Base-by-base conservation (phyloP, 2,329 filamentous ascomycete genomes). In the Alternaria hordeiaustralica region DNA sequence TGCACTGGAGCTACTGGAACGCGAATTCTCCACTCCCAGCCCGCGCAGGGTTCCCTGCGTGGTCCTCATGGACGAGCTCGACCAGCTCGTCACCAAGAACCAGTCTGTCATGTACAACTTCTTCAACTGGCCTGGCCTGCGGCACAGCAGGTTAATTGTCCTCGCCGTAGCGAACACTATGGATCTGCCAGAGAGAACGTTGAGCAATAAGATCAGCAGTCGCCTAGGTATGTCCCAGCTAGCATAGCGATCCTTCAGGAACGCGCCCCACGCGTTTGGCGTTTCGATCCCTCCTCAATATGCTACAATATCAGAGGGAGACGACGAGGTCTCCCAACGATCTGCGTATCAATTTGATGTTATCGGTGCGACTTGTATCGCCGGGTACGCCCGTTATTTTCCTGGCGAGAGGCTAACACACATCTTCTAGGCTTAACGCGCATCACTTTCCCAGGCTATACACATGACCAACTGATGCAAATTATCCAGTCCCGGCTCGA, bases 31-130 rank as follows among this genome's bases (percentile, higher is more conserved):
- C 61, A 90, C 94, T 63, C 96, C 96, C 0, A 96, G 91, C 63
- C 96, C 96, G 23, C 88, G 96, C 55, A 88, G 96, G 64, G 93
- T 97, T 6, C 96, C 96, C 1, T 98, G 95, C 76, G 96, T 99
- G 13, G 96, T 99, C 3, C 83, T 99, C 55, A 99, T 99, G 96
- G 96, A 99, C 75, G 96, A 99, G 81, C 86, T 99, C 51, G 96
- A 99, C 78, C 96, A 99, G 81, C 87, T 99, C 8, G 96, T 99
- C 6, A 99, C 96, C 12, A 96, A 95, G 76, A 98, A 97, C 75
- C 96, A 99, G 79, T 95, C 93, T n/a, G 96, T 99, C 81, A 99
- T 99, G 96, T 99, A 99, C 83, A 99, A 99, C 80, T 99, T 99
- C 81, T 99, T 99, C 87, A 99, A 99, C 77, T 99, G 96, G 96